phyloP scores from a whole-genome alignment of 2,329 filamentous ascomycete species.

The Aspergillus uvarum region DNA sequence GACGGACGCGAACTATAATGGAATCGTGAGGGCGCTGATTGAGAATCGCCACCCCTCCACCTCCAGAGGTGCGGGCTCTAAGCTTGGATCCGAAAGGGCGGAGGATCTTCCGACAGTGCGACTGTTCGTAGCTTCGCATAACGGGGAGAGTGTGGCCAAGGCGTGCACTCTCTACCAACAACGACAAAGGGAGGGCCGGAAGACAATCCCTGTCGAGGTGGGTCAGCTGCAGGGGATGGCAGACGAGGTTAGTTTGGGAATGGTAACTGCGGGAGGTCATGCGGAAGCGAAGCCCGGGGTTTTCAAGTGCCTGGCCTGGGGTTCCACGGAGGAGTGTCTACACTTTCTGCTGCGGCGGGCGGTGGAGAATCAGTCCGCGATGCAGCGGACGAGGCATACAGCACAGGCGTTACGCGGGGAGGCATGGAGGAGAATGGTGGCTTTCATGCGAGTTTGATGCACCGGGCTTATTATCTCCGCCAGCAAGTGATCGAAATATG shows the following conservation, averaged over 20 bases:
- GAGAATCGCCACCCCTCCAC: constrained; percentile 33
- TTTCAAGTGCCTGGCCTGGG: constrained; percentile 57
- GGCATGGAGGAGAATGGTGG: constrained; percentile 42
- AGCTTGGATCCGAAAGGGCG: background rate
- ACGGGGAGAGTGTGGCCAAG: constrained; percentile 48
- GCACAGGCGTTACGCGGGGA: constrained; percentile 64
- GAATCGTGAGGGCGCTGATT: constrained; percentile 50
- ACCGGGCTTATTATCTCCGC: too few species aligned
- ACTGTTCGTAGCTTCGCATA: constrained; percentile 56
- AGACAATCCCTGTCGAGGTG: constrained; percentile 51
- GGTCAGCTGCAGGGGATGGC: constrained; percentile 89
- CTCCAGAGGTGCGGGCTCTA: constrained; percentile 2
- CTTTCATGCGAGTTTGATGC: background rate
- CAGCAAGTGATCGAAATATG: background rate
- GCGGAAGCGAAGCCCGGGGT: constrained; percentile 40
- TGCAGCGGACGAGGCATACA: constrained; percentile 61
- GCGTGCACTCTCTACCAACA: constrained; percentile 39
- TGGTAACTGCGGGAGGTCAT: constrained; percentile 33
- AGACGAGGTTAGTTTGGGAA: constrained; percentile 69
- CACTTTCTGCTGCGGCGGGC: constrained; percentile 59
- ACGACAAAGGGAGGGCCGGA: constrained; percentile 43
- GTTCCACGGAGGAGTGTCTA: constrained; percentile 53
- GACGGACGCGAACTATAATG: constrained; percentile 50
- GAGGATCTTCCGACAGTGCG: constrained; percentile 32
- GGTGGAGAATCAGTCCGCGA: constrained; percentile 70